These are phyloP conservation scores for Neoscytalidium dimidiatum DNA, from an alignment of 2,329 filamentous ascomycete genomes.

Conservation along the genomic window DNA sequence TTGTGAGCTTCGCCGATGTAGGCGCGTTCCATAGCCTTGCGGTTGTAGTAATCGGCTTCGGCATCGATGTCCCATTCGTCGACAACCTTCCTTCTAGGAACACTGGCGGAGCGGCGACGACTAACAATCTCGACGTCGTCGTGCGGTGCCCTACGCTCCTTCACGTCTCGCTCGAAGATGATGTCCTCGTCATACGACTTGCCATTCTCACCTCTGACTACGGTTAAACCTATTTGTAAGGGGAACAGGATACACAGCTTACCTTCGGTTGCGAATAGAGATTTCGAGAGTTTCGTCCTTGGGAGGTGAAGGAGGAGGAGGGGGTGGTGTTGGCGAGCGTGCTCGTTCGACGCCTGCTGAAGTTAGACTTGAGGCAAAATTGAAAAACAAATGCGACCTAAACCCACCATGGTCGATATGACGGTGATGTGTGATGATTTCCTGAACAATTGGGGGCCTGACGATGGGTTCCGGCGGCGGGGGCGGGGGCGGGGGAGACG, in stretches of 20 bases:
- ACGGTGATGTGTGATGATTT: conserved; percentile 85
- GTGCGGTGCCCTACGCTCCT: conserved; percentile 26
- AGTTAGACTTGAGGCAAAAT: conserved; percentile 19
- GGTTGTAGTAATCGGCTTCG: conserved; percentile 64
- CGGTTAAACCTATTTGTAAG: neutral
- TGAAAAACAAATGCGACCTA: conserved; percentile 13
- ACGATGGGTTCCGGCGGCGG: conserved; percentile 65
- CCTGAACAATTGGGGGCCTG: conserved; percentile 79
- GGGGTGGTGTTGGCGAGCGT: conserved; percentile 51
- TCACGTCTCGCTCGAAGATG: conserved; percentile 59
- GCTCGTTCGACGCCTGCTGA: conserved; percentile 47
- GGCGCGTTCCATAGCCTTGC: conserved; percentile 68
- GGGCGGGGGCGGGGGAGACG: conserved; percentile 44
- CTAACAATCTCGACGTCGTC: conserved; percentile 31
- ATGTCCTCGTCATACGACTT: conserved; percentile 65
- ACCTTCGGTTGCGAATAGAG: conserved; percentile 47
- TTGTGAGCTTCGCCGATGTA: conserved; percentile 73
- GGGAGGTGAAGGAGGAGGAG: conserved; percentile 49
- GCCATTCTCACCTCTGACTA: conserved; percentile 33
- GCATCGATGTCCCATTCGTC: conserved; percentile 51
- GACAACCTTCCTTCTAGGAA: conserved; percentile 51
- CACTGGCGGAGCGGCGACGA: conserved; percentile 42
- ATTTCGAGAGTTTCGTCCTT: conserved; percentile 58
- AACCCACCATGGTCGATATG: conserved; percentile 81
- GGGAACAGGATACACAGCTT: neutral